Percentiles rank a stretch among this genome's conserved stretches.
Evolutionary conservation across 768 basidiomycete species (phyloP).

Genomic region (Astraeus odoratus): DNA sequence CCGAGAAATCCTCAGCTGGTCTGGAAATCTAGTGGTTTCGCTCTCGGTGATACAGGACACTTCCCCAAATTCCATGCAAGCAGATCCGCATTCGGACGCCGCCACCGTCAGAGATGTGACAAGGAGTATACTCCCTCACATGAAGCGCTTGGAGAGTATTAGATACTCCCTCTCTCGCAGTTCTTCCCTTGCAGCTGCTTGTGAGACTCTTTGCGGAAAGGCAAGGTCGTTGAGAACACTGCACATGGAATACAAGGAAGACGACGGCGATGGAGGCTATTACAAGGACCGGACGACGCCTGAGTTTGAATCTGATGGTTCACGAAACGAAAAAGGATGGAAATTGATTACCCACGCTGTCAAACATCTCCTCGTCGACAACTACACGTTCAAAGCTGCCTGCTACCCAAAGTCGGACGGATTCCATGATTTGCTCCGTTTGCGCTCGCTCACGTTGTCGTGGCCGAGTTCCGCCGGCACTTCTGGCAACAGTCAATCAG

Average conservation of each 20-base stretch:
- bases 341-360: constrained; percentile 1
- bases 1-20: neutral
- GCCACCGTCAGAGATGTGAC: neutral
- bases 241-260: neutral
- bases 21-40: neutral
- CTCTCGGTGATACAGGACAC: neutral
- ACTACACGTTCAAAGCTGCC: neutral
- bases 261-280: neutral
- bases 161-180: constrained; percentile 2
- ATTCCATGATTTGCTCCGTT: constrained; percentile 1
- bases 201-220: neutral
- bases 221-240: neutral
- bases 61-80: neutral
- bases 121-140: neutral
- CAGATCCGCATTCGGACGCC: neutral
- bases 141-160: neutral
- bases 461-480: neutral
- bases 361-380: neutral
- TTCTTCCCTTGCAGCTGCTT: neutral
- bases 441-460: constrained; percentile 1
- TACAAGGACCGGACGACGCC: neutral
- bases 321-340: neutral
- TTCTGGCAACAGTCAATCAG: neutral
- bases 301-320: neutral
- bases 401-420: constrained; percentile 1